These are phyloP conservation scores for Exophiala aquamarina DNA, from an alignment of 2,329 filamentous ascomycete genomes.

Conservation along the genomic window DNA sequence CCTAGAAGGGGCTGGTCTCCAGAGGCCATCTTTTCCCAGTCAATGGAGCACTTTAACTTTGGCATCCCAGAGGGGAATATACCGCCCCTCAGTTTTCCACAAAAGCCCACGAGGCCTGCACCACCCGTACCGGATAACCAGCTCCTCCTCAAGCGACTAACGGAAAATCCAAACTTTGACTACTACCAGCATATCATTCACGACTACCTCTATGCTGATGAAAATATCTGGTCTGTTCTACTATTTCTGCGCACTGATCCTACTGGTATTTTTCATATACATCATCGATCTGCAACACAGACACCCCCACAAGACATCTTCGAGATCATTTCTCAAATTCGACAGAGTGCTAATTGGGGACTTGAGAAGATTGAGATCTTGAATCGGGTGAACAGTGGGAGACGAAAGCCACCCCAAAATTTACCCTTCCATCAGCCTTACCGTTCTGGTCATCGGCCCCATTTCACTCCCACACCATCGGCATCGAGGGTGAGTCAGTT, in stretches of 20 bases:
- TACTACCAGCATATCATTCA: not conserved
- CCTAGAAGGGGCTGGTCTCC: no score
- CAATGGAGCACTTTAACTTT: no score
- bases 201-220: not conserved
- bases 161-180: not conserved
- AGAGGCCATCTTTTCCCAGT: no score
- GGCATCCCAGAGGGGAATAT: not conserved
- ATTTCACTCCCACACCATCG: no score
- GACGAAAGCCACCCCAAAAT: no score
- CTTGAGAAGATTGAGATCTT: not conserved
- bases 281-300: not conserved
- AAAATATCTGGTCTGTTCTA: not conserved
- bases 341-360: not conserved
- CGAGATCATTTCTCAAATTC: not conserved
- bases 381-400: not conserved
- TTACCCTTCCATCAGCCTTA: no score
- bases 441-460: no score
- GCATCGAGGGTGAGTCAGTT: no score
- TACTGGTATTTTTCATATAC: not conserved
- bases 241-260: not conserved
- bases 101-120: not conserved
- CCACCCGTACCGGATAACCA: not conserved
- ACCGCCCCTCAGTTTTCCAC: not conserved
- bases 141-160: not conserved
- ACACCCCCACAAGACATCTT: slow-evolving; percentile 1